Evolutionary conservation across 2,329 filamentous ascomycete species (phyloP).

Genomic region (Fonsecaea monophora): DNA sequence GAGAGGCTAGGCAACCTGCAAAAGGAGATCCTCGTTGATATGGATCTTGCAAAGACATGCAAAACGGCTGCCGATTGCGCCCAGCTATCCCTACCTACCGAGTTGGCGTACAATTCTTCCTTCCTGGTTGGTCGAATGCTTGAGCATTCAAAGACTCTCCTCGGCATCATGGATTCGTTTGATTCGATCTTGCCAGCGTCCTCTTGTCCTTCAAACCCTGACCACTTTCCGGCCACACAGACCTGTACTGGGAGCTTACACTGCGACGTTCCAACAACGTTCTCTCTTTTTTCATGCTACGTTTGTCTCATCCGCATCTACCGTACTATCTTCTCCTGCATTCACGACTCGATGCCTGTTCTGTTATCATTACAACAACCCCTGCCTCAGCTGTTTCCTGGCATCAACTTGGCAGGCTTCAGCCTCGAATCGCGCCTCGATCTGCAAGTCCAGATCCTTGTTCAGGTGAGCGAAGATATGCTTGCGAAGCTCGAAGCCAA

Average conservation of each 20-base stretch:
- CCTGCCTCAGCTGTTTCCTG: constrained; percentile 18
- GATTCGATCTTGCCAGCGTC: constrained; percentile 3
- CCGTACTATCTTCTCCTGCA: constrained; percentile 21
- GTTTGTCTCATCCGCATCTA: constrained; percentile 22
- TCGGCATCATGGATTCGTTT: constrained; percentile 20
- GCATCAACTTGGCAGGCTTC: constrained; percentile 24
- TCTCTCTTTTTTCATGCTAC: constrained; percentile 21
- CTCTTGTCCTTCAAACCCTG: neutral
- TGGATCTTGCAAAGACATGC: constrained; percentile 25
- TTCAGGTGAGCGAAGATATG: constrained; percentile 24
- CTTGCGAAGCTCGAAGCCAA: constrained; percentile 17
- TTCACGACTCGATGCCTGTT: constrained; percentile 24
- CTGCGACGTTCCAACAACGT: constrained; percentile 17
- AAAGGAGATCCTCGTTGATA: constrained; percentile 11
- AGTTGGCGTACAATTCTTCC: constrained; percentile 13
- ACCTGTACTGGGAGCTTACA: neutral
- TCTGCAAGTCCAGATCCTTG: constrained; percentile 24
- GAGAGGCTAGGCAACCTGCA: constrained; percentile 21
- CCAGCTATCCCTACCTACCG: constrained; percentile 8
- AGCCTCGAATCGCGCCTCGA: constrained; percentile 15
- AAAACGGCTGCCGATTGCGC: constrained; percentile 15
- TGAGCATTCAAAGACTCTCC: constrained; percentile 14
- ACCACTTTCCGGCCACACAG: no score
- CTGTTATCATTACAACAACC: constrained; percentile 1
- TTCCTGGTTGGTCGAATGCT: constrained; percentile 24